Base-by-base conservation (phyloP, 805 yeast species). In the Tetrapisispora phaffii region DNA sequence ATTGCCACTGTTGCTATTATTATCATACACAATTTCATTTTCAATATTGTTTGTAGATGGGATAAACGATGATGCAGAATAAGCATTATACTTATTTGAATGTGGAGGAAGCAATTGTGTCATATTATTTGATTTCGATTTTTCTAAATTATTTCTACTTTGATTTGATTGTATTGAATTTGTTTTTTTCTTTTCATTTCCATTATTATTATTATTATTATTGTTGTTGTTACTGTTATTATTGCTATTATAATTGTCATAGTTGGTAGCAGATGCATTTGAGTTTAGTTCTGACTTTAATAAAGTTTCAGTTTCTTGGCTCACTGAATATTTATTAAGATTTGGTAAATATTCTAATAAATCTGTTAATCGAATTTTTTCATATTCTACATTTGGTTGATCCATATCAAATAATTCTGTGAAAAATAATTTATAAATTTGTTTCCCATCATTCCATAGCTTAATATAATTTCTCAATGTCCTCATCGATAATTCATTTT, bases 391-490 rank as follows among this genome's bases (percentile, higher is more conserved):
- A 17, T 19, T 17, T 13, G 62, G 60, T 45, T 54, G 62, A 7
- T 50, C 40, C 19, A 29, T 34, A 10, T 47, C 36, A 33, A 62
- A 51, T 4, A 60, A 17, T 9, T 53, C 42, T 6, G 46, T 41
- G 33, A 47, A 58, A 28, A 67, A 63, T 12, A 39, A 34, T 17
- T 44, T 45, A 45, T 62, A 68, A 1, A 21, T 36, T 2, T 32
- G 36, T 1, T 62, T 38, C 10, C 67, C 68, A 51, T 67, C 69
- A 49, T 67, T 63, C 73, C 72, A 68, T 19, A 45, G 23, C 5
- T 42, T 34, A 26, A 66, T 50, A 39, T 58, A 66, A 2, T 48
- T 47, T 6, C 34, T 42, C 16, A 68, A 41, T 1, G 56, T 40
- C 4, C 54, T 51, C 3, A 39, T 40, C 15, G 68, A 50, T 19